These are phyloP conservation scores for Brachypodium distachyon DNA, from an alignment of 202 grass and related monocot genomes.

Conservation along the genomic window DNA sequence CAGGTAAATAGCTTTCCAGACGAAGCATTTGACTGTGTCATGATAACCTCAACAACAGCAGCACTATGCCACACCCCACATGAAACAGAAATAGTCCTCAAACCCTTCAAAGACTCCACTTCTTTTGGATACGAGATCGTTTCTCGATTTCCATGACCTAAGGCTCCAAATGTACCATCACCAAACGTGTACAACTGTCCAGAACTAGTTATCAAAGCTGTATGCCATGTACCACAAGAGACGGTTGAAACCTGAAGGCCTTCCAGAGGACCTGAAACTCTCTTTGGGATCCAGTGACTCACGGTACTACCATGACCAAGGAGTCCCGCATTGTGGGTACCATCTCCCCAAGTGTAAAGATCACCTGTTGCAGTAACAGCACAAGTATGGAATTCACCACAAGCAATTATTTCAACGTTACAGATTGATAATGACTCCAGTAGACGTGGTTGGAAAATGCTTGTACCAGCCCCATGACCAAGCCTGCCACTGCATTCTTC, in stretches of 20 bases:
- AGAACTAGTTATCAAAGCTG: constrained; percentile 66
- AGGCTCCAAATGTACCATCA: constrained; percentile 87
- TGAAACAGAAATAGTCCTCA: constrained; percentile 83
- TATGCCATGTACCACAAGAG: constrained; percentile 98
- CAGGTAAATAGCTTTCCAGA: constrained; percentile 97
- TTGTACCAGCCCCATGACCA: constrained; percentile 72
- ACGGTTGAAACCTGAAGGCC: constrained; percentile 74
- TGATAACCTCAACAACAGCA: constrained; percentile 85
- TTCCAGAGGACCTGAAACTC: constrained; percentile 85
- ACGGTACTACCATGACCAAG: constrained; percentile 91
- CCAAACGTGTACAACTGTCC: constrained; percentile 94
- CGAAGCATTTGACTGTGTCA: constrained; percentile 81
- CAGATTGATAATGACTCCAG: constrained; percentile 69
- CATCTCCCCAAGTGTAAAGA: constrained; percentile 98
- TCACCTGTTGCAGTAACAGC: constrained; percentile 76
- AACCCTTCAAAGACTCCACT: constrained; percentile 81
- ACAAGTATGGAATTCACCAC: constrained; percentile 97
- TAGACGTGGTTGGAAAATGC: constrained; percentile 63
- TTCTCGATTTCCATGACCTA: constrained; percentile 88
- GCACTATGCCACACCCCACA: constrained; percentile 98
- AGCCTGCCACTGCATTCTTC: constrained; percentile 83
- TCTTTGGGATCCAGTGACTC: constrained; percentile 95
- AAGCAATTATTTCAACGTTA: constrained; percentile 71
- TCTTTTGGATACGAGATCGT: constrained; percentile 66
- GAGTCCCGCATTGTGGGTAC: constrained; percentile 82